Conservation (phyloP, 139 green algal species). For the Ettlia oleoabundans region DNA sequence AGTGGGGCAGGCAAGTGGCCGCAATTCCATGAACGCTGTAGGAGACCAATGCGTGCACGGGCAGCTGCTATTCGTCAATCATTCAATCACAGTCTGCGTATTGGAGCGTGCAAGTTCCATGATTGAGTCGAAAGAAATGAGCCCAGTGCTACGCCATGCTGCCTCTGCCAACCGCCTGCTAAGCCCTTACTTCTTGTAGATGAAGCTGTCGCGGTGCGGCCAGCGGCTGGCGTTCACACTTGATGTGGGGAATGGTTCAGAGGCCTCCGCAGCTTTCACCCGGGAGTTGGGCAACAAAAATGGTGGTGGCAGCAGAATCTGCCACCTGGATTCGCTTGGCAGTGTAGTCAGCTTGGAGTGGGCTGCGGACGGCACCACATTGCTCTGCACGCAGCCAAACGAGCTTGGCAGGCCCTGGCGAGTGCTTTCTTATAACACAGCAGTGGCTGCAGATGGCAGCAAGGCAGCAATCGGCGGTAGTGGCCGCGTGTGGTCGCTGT, state of each 20-base stretch:
- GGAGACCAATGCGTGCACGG: too few species aligned
- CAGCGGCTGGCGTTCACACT: conserved; percentile 36
- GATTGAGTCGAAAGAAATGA: too few species aligned
- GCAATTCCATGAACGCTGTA: not conserved
- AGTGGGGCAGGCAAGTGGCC: conserved; percentile 27
- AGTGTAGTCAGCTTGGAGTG: conserved; percentile 45
- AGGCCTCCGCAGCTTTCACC: conserved; percentile 6
- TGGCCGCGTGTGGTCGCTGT: conserved; percentile 40
- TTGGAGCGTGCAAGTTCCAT: too few species aligned
- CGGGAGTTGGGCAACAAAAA: conserved; percentile 16
- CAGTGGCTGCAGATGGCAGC: not conserved
- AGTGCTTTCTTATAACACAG: not conserved
- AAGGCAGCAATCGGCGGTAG: not conserved
- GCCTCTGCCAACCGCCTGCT: too few species aligned
- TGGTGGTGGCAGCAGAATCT: not conserved
- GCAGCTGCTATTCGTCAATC: too few species aligned
- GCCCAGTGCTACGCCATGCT: too few species aligned
- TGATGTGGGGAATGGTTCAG: conserved; percentile 8
- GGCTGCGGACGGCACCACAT: conserved; percentile 20
- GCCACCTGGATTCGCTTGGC: conserved; percentile 8
- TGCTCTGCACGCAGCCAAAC: conserved; percentile 45
- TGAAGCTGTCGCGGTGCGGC: conserved; percentile 42
- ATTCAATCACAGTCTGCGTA: too few species aligned
- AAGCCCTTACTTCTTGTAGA: conserved; percentile 1
- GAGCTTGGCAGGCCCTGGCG: conserved; percentile 30